Percentiles rank a stretch among this genome's conserved stretches.
phyloP scores from a whole-genome alignment of 1,139 yeast species.

The Taphrina communis region DNA sequence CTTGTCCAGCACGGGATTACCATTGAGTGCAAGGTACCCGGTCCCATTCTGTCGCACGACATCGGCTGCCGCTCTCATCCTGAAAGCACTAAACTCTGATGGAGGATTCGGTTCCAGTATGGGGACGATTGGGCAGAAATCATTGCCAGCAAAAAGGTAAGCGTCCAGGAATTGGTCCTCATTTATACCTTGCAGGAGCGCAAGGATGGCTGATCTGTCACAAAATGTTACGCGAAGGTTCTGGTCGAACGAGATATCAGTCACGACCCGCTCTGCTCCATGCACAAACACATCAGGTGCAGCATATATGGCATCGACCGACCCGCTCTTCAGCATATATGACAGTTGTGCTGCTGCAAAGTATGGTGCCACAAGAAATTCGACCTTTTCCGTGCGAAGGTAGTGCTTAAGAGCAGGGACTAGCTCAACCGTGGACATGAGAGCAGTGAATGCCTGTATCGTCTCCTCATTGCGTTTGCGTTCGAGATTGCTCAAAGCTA shows the following conservation, averaged over 20 bases:
- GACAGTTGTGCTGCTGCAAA: conserved; percentile 81
- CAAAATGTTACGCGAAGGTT: conserved; percentile 68
- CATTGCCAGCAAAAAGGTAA: conserved; percentile 77
- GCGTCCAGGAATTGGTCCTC: conserved; percentile 50
- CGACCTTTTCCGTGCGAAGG: conserved; percentile 62
- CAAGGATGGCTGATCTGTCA: conserved; percentile 40
- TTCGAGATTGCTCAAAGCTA: conserved; percentile 54
- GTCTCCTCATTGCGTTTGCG: conserved; percentile 52
- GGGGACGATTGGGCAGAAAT: conserved; percentile 73
- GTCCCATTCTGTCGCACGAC: conserved; percentile 58
- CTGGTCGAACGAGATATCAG: conserved; percentile 49
- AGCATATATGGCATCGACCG: conserved; percentile 71
- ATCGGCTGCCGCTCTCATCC: conserved; percentile 55
- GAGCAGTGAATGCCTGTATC: conserved; percentile 45
- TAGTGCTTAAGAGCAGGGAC: conserved; percentile 28
- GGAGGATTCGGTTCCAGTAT: conserved; percentile 52
- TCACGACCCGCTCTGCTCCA: conserved; percentile 64
- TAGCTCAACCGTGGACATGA: conserved; percentile 17
- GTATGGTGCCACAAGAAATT: conserved; percentile 81
- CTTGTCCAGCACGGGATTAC: conserved; percentile 48
- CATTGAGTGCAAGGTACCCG: conserved; percentile 51
- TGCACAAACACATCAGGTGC: conserved; percentile 68
- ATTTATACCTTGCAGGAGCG: conserved; percentile 34
- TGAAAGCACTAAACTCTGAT: conserved; percentile 51
- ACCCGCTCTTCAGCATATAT: conserved; percentile 61